Conservation (phyloP, 352 stramenopile genomes). For the Phytophthora vignae region DNA sequence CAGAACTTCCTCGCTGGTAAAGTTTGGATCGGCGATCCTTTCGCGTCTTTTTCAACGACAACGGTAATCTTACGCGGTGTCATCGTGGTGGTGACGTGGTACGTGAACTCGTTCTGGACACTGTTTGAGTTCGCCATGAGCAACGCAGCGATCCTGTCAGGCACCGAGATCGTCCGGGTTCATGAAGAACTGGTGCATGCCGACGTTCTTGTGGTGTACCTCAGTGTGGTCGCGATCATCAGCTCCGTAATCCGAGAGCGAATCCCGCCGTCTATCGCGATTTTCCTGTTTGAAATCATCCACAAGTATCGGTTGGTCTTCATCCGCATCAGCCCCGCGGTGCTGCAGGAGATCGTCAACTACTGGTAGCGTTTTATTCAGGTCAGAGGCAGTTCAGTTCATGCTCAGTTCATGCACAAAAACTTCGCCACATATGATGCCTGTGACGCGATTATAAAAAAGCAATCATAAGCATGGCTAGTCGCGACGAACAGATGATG, state of each 20-base stretch:
- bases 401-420: no score
- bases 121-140: constrained; percentile 25
- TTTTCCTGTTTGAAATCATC: constrained; percentile 31
- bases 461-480: no score
- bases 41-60: constrained; percentile 30
- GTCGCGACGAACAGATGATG: no score
- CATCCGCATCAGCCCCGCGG: background rate
- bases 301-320: constrained; percentile 10
- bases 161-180: constrained; percentile 16
- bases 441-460: no score
- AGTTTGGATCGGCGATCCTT: constrained; percentile 45
- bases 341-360: background rate
- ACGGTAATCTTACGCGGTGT: constrained; percentile 27
- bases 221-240: constrained; percentile 23
- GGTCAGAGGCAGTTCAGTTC: no score
- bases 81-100: constrained; percentile 29
- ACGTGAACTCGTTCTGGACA: constrained; percentile 37
- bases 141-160: constrained; percentile 2
- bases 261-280: constrained; percentile 29
- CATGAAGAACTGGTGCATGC: constrained; percentile 28
- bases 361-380: no score
- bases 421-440: no score
- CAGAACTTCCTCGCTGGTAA: constrained; percentile 32
- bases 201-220: constrained; percentile 41
- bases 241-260: constrained; percentile 18